A percentile compares a stretch with the other conserved stretches of the same genome.
These are phyloP conservation scores for Aspergillus neoniger DNA, from an alignment of 2,329 filamentous ascomycete genomes.

Conservation along the genomic window DNA sequence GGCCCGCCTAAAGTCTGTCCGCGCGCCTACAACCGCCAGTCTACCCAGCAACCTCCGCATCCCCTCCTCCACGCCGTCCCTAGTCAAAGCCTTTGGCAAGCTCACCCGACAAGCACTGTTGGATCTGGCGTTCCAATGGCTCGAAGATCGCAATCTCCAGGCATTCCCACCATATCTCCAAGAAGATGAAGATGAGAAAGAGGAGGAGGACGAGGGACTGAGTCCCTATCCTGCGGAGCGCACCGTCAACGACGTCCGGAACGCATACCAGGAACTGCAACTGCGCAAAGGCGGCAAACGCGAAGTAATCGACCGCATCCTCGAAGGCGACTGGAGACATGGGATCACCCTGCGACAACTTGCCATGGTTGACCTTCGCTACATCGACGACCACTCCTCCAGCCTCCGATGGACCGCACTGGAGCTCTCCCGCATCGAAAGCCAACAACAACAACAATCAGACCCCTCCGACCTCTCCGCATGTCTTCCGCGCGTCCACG, in stretches of 20 bases:
- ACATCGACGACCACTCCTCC: slow-evolving; percentile 55
- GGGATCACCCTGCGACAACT: slow-evolving; percentile 58
- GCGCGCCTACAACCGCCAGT: slow-evolving; percentile 68
- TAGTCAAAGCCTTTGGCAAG: slow-evolving; percentile 67
- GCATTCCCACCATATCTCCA: slow-evolving; percentile 62
- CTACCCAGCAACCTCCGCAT: slow-evolving; percentile 72
- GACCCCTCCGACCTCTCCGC: slow-evolving; percentile 35
- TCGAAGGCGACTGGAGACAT: slow-evolving; percentile 60
- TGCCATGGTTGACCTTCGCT: slow-evolving; percentile 57
- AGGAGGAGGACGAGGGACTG: slow-evolving; percentile 52
- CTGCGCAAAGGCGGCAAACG: slow-evolving; percentile 54
- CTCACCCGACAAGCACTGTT: slow-evolving; percentile 73
- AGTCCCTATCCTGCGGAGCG: slow-evolving; percentile 70
- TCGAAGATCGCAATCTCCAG: slow-evolving; percentile 65
- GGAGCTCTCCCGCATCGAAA: slow-evolving; percentile 41
- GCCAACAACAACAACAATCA: slow-evolving; percentile 10
- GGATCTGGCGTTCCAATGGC: slow-evolving; percentile 74
- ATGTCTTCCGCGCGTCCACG: slow-evolving; percentile 70
- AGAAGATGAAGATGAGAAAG: slow-evolving; percentile 49
- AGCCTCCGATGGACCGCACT: slow-evolving; percentile 57
- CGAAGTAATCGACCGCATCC: slow-evolving; percentile 57
- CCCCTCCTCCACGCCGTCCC: slow-evolving; percentile 63
- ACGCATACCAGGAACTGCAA: slow-evolving; percentile 64
- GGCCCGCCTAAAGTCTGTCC: slow-evolving; percentile 37
- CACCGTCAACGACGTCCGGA: slow-evolving; percentile 66